Base-by-base conservation (phyloP, 225 moss, liverwort and hornwort species). In the Climacium dendroides region DNA sequence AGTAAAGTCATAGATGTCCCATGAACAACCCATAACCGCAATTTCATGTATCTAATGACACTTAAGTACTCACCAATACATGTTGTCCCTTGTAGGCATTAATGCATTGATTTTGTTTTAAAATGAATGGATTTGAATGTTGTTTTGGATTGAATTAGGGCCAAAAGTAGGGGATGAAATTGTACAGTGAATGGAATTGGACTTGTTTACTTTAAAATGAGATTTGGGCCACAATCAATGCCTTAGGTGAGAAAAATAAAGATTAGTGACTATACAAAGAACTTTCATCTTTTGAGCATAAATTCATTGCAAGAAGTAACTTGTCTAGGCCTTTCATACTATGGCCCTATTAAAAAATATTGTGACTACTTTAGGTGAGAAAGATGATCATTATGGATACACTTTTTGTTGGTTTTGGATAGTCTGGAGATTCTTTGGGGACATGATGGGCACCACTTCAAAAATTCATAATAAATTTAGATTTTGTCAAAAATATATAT, bases 211-310 rank as follows among this genome's bases (percentile, higher is more conserved):
- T n/a, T n/a, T n/a, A n/a, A n/a, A 29, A 26, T 10, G 47, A 47
- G 29, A 73, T 72, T 72, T 47, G 10, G 72, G 1, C 2, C 29
- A 72, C 10, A 72, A 11, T 18, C 29, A 28, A 72, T 16, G 3
- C 45, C 1, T 3, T 5, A 45, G 5, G 15, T 8, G 26, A 70
- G 0, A 14, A 2, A 2, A 70, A 26, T 43, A 5, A 2, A 16
- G 9, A 45, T 72, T 16, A 71, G 28, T 16, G 3, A 28, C 2
- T 26, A 3, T 8, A 9, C 3, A 1, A 24, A 3, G 16, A 73
- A 73, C 4, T 45, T 10, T 0, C 6, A 26, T 4, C 4, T 72
- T 8, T 17, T 3, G 1, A 70, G 3, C 9, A 9, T 43, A 26
- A 25, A 70, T 41, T 71, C 15, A 43, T 8, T 71, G 5, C 2